Conservation (phyloP, 495 filamentous ascomycete species). For the Cercophora samala region DNA sequence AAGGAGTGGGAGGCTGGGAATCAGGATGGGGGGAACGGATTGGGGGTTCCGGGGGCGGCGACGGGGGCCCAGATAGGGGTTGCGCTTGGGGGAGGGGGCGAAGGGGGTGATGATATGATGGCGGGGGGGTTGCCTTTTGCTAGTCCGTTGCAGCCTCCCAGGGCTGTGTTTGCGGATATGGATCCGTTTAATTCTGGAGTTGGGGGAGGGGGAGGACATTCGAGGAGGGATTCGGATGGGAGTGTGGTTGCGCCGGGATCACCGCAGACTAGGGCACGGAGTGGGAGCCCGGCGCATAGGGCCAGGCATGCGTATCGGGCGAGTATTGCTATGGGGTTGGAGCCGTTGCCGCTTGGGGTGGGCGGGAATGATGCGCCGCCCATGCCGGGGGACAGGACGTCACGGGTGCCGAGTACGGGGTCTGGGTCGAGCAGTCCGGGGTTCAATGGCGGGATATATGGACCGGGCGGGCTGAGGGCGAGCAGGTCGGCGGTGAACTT, state of each 20-base stretch:
- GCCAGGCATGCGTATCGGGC: constrained; percentile 36
- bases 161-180: constrained; percentile 31
- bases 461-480: not conserved
- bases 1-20: constrained; percentile 58
- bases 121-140: not conserved
- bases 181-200: constrained; percentile 20
- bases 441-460: not conserved
- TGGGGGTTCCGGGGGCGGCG: not conserved
- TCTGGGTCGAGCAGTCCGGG: constrained; percentile 2
- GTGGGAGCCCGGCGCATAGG: constrained; percentile 30
- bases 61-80: not conserved
- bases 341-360: constrained; percentile 35
- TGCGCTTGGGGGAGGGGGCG: not conserved
- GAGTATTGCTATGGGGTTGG: constrained; percentile 47
- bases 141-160: constrained; percentile 2
- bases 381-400: not conserved
- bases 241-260: constrained; percentile 23
- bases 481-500: constrained; percentile 21
- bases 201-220: not conserved
- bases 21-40: not conserved
- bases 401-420: constrained; percentile 15
- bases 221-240: constrained; percentile 5
- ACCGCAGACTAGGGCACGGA: constrained; percentile 34
- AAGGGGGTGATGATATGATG: too few relatives aligned
- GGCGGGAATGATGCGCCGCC: not conserved